Conservation (phyloP, 495 filamentous ascomycete genomes). For the Talaromyces stipitatus region DNA sequence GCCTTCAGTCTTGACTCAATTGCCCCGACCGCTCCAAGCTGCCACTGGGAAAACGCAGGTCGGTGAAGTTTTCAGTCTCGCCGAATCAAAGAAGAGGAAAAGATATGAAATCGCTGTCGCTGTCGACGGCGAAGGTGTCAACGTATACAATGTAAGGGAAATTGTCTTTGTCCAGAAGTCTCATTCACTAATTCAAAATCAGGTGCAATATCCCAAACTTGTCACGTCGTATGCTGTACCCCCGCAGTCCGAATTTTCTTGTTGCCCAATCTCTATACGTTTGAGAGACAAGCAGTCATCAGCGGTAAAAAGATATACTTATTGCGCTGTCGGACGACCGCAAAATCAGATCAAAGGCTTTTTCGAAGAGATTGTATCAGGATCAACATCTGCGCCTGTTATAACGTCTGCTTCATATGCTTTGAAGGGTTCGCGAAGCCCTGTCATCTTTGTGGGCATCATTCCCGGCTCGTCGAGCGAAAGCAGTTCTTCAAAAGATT, state of each 20-base stretch:
- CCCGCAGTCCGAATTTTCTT: conserved; percentile 71
- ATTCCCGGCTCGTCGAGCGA: conserved; percentile 18
- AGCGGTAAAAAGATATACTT: conserved; percentile 63
- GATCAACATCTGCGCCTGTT: conserved; percentile 24
- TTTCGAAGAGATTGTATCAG: conserved; percentile 36
- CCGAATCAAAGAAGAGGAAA: conserved; percentile 74
- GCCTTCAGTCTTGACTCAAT: conserved; percentile 51
- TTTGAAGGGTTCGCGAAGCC: conserved; percentile 34
- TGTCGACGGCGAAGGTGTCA: conserved; percentile 84
- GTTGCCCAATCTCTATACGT: conserved; percentile 68
- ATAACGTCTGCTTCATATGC: conserved; percentile 35
- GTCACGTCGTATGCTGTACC: conserved; percentile 81
- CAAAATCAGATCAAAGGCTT: conserved; percentile 46
- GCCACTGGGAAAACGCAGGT: conserved; percentile 52
- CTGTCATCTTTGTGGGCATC: conserved; percentile 35
- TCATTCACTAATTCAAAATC: conserved; percentile 13
- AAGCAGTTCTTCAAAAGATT: conserved; percentile 15
- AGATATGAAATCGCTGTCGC: conserved; percentile 76
- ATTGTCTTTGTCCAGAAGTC: neutral
- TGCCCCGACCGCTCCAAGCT: conserved; percentile 58
- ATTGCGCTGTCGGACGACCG: conserved; percentile 39
- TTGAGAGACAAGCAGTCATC: conserved; percentile 43
- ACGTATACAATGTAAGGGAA: conserved; percentile 77
- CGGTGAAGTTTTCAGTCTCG: conserved; percentile 63
- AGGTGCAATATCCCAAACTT: conserved; percentile 74